Conservation (phyloP, 2,329 filamentous ascomycete genomes). For the Didymella lethalis region DNA sequence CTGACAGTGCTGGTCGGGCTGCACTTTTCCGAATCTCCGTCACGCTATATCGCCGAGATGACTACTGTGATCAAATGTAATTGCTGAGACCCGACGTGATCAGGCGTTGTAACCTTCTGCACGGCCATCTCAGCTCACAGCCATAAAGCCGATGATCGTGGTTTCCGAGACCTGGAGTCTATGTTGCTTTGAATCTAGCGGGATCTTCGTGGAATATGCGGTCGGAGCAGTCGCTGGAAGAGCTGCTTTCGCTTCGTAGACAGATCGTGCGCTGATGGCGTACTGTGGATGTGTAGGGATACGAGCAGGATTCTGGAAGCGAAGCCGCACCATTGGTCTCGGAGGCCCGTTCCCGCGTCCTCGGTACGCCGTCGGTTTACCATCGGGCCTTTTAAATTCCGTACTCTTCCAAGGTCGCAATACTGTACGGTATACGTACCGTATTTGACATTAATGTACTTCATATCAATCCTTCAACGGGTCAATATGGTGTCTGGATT, state of each 20-base stretch:
- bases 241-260: not conserved
- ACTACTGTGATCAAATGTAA: not conserved
- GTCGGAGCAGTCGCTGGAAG: not conserved
- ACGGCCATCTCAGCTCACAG: not conserved
- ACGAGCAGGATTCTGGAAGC: not conserved
- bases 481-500: not conserved
- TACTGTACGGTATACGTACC: not conserved
- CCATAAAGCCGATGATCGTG: not conserved
- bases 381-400: slow-evolving; percentile 3
- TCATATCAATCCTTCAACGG: not conserved
- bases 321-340: slow-evolving; percentile 1
- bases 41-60: not conserved
- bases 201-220: not conserved
- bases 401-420: not conserved
- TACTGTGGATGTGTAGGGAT: not conserved
- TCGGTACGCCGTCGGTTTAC: slow-evolving; percentile 6
- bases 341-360: not conserved
- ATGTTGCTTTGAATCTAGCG: not conserved
- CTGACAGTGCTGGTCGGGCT: not conserved
- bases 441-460: not conserved
- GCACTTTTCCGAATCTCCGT: not conserved
- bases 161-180: not conserved
- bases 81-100: not conserved
- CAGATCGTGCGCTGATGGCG: not conserved
- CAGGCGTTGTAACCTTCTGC: not conserved